Base-by-base conservation (phyloP, 192 early-diverging fungal species). In the Podila epigama region DNA sequence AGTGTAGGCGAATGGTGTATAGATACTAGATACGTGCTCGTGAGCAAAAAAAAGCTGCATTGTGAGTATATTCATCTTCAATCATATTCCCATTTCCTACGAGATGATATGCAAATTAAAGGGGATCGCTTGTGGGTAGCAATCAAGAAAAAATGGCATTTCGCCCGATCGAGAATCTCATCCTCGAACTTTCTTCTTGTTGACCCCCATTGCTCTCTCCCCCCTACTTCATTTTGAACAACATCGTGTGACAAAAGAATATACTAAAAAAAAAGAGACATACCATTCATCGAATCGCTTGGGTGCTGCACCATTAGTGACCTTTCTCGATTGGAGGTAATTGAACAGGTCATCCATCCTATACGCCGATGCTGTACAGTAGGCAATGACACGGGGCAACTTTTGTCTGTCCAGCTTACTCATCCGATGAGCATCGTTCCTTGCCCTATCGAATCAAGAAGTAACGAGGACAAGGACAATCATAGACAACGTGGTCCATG, bases 231-330 rank as follows among this genome's bases (percentile, higher is more conserved):
- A n/a, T n/a, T n/a, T n/a, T n/a, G n/a, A n/a, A n/a, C n/a, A n/a
- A n/a, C 1, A 22, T 48, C 44, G 44, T 48, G 44, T 48, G 44
- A 48, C 20, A 48, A 53, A 20, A 55, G 8, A 54, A n/a, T n/a
- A n/a, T 9, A 54, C 16, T 31, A 40, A 25, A 31, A 18, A 52
- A 50, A n/a, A 40, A 16, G 16, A 0, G 9, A 42, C 79, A 40
- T 85, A 88, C 87, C 92, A 94, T 78, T 95, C 93, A 81, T 95
- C 93, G 51, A 93, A 86, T n/a, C 90, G 86, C 53, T 89, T 90
- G 31, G 92, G 91, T 33, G 88, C 79, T 3, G 91, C 80, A 15
- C 88, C 89, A 61, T 93, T 93, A 11, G 71, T 67, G 2, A 53
- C 58, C 65, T 87, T 87, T 39, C 87, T 87, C 16, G 81, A 82